Conservation (phyloP, 768 basidiomycete species). For the Psilocybe tampanensis region DNA sequence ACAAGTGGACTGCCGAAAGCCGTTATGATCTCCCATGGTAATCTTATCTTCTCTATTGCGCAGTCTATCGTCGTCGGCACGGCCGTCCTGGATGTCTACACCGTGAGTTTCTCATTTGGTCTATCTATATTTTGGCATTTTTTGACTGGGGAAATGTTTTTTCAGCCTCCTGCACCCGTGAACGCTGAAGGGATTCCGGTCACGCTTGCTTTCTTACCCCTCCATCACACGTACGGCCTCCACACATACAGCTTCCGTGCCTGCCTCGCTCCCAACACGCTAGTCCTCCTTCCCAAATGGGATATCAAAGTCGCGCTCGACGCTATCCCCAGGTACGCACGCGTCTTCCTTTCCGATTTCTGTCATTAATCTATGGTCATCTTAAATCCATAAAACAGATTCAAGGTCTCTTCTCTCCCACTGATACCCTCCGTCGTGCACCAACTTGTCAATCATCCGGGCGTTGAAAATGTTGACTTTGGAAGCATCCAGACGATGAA, state of each 20-base stretch:
- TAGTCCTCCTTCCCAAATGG: conserved; percentile 65
- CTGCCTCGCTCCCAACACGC: conserved; percentile 46
- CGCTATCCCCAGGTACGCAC: conserved; percentile 62
- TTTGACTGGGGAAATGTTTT: not conserved
- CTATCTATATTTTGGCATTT: not conserved
- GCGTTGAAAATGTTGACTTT: conserved; percentile 50
- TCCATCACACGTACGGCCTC: conserved; percentile 72
- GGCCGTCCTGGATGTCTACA: conserved; percentile 34
- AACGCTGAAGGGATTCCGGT: conserved; percentile 50
- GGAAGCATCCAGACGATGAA: conserved; percentile 45
- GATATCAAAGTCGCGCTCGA: conserved; percentile 51
- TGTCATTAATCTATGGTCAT: not conserved
- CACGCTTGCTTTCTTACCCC: conserved; percentile 60
- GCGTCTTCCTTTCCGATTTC: too few species aligned
- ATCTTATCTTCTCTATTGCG: conserved; percentile 47
- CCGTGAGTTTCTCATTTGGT: conserved; percentile 31
- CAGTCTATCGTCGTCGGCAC: conserved; percentile 37
- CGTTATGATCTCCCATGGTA: conserved; percentile 76
- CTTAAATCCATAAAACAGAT: conserved; percentile 39
- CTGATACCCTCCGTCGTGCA: conserved; percentile 68
- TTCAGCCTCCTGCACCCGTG: conserved; percentile 38
- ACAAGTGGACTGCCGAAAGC: conserved; percentile 79
- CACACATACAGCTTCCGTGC: conserved; percentile 51
- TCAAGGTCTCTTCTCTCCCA: conserved; percentile 48
- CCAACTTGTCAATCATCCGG: conserved; percentile 63